Percentiles rank a stretch among this genome's conserved stretches.
These are phyloP conservation scores for Aspergillus alliaceus DNA, from an alignment of 2,329 filamentous ascomycete genomes.

Conservation along the genomic window DNA sequence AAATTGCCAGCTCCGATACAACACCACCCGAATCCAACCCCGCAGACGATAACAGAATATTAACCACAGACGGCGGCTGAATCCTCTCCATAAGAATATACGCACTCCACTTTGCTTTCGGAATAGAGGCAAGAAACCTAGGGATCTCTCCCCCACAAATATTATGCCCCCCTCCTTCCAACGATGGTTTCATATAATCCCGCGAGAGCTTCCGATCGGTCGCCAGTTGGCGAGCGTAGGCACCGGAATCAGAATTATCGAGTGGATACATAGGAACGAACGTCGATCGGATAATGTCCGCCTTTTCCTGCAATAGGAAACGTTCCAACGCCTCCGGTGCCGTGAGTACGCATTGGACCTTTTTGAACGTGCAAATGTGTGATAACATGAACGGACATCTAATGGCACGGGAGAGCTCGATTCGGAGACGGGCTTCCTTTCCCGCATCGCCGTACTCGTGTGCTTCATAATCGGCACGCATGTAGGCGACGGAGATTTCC, in stretches of 20 bases:
- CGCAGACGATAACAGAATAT: slow-evolving; percentile 34
- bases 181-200: slow-evolving; percentile 44
- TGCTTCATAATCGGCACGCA: slow-evolving; percentile 45
- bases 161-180: slow-evolving; percentile 48
- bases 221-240: slow-evolving; percentile 25
- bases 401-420: slow-evolving; percentile 44
- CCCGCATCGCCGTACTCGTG: slow-evolving; percentile 40
- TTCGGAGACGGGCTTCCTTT: slow-evolving; percentile 28
- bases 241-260: slow-evolving; percentile 31
- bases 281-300: slow-evolving; percentile 28
- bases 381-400: slow-evolving; percentile 46
- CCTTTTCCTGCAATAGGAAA: slow-evolving; percentile 33
- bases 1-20: slow-evolving; percentile 46
- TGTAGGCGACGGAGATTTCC: slow-evolving; percentile 46
- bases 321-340: slow-evolving; percentile 31
- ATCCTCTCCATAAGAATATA: slow-evolving; percentile 47
- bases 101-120: slow-evolving; percentile 28
- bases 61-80: slow-evolving; percentile 28
- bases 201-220: slow-evolving; percentile 19
- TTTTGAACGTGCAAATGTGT: slow-evolving; percentile 46
- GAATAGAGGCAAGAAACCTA: slow-evolving; percentile 28
- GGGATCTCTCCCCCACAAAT: slow-evolving; percentile 42
- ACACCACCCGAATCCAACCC: slow-evolving; percentile 37
- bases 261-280: slow-evolving; percentile 41
- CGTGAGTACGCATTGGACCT: slow-evolving; percentile 44